A percentile compares a stretch with the other conserved stretches of the same genome.
phyloP scores from a whole-genome alignment of 306 rosid species.

The Vicia faba region DNA sequence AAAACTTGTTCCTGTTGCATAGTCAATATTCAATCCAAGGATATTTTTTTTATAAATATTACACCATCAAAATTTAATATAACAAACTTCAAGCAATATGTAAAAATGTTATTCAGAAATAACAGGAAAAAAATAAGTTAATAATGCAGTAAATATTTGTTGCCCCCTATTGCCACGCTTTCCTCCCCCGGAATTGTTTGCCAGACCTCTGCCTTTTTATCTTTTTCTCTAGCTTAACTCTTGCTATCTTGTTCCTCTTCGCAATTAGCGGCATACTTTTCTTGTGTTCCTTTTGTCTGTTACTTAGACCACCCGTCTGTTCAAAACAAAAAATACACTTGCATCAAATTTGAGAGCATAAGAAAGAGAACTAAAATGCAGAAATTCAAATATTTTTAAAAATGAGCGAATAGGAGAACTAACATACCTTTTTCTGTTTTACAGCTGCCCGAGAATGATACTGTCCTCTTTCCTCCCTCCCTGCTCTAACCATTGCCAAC shows the following conservation, averaged over 20 bases:
- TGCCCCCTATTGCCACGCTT: conserved; percentile 64
- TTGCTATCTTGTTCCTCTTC: conserved; percentile 58
- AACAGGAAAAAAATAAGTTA: neutral
- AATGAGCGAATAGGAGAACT: neutral
- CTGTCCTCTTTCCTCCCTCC: conserved; percentile 87
- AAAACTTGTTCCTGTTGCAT: neutral
- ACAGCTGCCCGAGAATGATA: conserved; percentile 74
- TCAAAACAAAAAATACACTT: conserved; percentile 12
- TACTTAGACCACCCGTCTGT: conserved; percentile 90
- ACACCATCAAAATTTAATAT: neutral
- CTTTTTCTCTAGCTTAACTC: conserved; percentile 54
- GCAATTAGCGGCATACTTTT: conserved; percentile 81
- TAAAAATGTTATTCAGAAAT: neutral
- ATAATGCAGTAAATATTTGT: neutral
- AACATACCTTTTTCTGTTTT: conserved; percentile 81
- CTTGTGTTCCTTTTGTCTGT: conserved; percentile 81
- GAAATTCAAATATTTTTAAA: neutral
- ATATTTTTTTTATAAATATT: neutral
- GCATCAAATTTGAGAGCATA: conserved; percentile 12
- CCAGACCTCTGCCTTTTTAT: conserved; percentile 53
- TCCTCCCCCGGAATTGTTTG: conserved; percentile 78
- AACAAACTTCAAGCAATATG: neutral
- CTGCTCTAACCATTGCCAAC: conserved; percentile 70
- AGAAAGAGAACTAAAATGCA: conserved; percentile 5
- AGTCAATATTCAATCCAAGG: neutral